Conservation (phyloP, 2,329 filamentous ascomycete genomes). For the Diaporthe capsici region DNA sequence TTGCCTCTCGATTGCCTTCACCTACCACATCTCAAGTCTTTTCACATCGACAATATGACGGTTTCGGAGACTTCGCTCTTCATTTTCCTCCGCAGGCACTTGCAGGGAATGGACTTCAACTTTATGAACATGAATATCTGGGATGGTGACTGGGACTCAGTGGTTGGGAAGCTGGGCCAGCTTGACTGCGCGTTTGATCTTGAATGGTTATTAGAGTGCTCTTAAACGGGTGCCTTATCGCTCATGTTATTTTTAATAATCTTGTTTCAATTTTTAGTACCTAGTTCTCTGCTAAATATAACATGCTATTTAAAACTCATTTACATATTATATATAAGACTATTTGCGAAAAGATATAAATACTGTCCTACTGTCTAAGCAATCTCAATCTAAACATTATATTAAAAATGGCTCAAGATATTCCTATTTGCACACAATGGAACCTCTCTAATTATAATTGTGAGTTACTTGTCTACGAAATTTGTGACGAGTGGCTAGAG, state of each 20-base stretch:
- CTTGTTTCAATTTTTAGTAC: not conserved
- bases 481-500: too few species aligned
- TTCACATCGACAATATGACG: not conserved
- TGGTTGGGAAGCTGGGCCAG: not conserved
- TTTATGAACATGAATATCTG: constrained; percentile 1
- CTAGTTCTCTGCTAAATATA: not conserved
- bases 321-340: not conserved
- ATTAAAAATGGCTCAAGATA: too few species aligned
- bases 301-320: not conserved
- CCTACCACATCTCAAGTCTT: not conserved
- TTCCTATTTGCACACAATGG: too few species aligned
- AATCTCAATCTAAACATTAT: too few species aligned
- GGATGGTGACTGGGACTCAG: not conserved
- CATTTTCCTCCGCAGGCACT: not conserved
- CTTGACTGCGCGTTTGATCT: not conserved
- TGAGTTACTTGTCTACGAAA: too few species aligned
- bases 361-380: too few species aligned
- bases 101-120: not conserved
- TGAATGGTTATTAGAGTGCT: not conserved
- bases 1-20: not conserved
- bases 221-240: not conserved
- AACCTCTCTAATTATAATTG: too few species aligned
- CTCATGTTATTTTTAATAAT: not conserved
- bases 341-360: not conserved
- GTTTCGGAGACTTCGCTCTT: not conserved